phyloP scores from a whole-genome alignment of 2,329 filamentous ascomycete species.

The Chaetomiaceae sp. region DNA sequence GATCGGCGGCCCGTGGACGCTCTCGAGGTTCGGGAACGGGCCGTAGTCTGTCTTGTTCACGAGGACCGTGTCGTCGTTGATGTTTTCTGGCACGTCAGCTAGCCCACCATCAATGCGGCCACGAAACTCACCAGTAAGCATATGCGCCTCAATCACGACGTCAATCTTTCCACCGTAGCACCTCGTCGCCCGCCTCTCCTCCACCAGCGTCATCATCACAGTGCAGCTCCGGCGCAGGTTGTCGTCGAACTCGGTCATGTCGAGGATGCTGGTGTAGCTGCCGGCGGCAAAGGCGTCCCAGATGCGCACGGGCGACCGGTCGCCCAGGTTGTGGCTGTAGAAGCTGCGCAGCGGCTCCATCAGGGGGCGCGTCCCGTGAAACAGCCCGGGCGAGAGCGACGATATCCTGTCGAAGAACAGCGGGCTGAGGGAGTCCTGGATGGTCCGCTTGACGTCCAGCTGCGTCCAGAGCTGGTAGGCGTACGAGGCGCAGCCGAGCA shows the following conservation, averaged over 20 bases:
- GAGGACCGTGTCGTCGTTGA: slow-evolving; percentile 38
- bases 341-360: slow-evolving; percentile 43
- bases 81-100: slow-evolving; percentile 34
- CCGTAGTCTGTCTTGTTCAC: slow-evolving; percentile 48
- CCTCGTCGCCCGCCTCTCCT: slow-evolving; percentile 46
- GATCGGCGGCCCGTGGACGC: slow-evolving; percentile 35
- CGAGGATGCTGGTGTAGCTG: slow-evolving; percentile 48
- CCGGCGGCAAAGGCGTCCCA: slow-evolving; percentile 47
- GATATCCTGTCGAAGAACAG: slow-evolving; percentile 54
- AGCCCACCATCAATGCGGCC: not conserved
- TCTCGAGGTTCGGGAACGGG: slow-evolving; percentile 47
- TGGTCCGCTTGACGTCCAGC: slow-evolving; percentile 52
- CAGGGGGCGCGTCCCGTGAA: slow-evolving; percentile 35
- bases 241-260: slow-evolving; percentile 43
- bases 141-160: slow-evolving; percentile 38
- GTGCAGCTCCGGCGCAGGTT: slow-evolving; percentile 48
- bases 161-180: slow-evolving; percentile 39
- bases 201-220: slow-evolving; percentile 47
- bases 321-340: slow-evolving; percentile 41
- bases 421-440: slow-evolving; percentile 52
- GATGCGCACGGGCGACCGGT: slow-evolving; percentile 37
- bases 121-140: slow-evolving; percentile 42
- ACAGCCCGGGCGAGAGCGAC: slow-evolving; percentile 44
- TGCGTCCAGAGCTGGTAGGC: slow-evolving; percentile 47
- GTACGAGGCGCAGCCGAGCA: slow-evolving; percentile 46